Conservation (phyloP, 495 filamentous ascomycete species). For the Xylaria palmicola region DNA sequence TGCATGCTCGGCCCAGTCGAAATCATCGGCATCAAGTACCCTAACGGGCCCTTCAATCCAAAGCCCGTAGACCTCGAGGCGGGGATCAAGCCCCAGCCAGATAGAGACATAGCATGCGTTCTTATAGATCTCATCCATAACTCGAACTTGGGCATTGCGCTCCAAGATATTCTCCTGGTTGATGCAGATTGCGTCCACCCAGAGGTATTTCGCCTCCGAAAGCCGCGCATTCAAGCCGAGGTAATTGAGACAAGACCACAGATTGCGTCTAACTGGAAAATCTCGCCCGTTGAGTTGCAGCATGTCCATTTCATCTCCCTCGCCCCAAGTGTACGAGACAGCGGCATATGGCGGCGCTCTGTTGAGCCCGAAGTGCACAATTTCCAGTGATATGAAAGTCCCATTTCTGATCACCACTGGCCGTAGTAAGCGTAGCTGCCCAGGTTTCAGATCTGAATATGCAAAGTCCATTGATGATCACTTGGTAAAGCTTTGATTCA, state of each 20-base stretch:
- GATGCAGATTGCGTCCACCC: conserved; percentile 27
- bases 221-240: not conserved
- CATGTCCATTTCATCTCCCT: conserved; percentile 10
- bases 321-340: conserved; percentile 25
- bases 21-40: conserved; percentile 14
- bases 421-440: conserved; percentile 16
- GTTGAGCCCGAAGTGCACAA: not conserved
- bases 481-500: not conserved
- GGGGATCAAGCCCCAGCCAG: conserved; percentile 24
- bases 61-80: not conserved
- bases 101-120: conserved; percentile 22
- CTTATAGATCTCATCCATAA: conserved; percentile 28
- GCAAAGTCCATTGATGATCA: conserved; percentile 8
- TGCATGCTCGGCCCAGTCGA: conserved; percentile 12
- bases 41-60: not conserved
- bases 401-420: not conserved
- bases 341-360: conserved; percentile 18
- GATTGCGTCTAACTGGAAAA: conserved; percentile 16
- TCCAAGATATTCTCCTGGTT: conserved; percentile 20
- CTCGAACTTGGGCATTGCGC: conserved; percentile 22
- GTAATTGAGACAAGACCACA: conserved; percentile 26
- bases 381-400: conserved; percentile 1
- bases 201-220: conserved; percentile 13
- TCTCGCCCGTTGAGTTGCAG: conserved; percentile 18
- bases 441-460: conserved; percentile 11